Conservation (phyloP, 2,329 filamentous ascomycete species). For the Trichoderma pleuroti region DNA sequence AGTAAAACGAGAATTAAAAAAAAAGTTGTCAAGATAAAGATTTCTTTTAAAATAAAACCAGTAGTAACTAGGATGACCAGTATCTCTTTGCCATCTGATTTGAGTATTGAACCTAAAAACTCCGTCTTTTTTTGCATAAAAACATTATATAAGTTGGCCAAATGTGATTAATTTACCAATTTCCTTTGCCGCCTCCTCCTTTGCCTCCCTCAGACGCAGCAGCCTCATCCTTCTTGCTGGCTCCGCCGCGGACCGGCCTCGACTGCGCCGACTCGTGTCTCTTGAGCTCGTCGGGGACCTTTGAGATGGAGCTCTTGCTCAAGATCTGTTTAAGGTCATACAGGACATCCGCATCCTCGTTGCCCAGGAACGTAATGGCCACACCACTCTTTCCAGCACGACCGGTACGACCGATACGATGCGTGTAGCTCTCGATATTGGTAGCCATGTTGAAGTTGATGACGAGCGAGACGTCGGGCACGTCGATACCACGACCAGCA, state of each 20-base stretch:
- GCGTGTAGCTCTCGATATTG: slow-evolving; percentile 91
- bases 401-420: slow-evolving; percentile 94
- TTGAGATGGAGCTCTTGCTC: slow-evolving; percentile 80
- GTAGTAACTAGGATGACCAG: not conserved
- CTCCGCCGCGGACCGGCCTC: slow-evolving; percentile 53
- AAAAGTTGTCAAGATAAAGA: not conserved
- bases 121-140: slow-evolving; percentile 1
- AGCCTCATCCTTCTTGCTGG: slow-evolving; percentile 31
- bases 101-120: not conserved
- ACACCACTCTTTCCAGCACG: slow-evolving; percentile 96
- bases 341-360: slow-evolving; percentile 84
- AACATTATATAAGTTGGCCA: not conserved
- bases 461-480: slow-evolving; percentile 87
- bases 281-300: slow-evolving; percentile 85
- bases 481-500: slow-evolving; percentile 95
- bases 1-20: not conserved
- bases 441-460: slow-evolving; percentile 99
- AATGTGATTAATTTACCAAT: slow-evolving; percentile 7
- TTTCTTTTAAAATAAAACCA: not conserved
- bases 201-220: slow-evolving; percentile 23
- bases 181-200: slow-evolving; percentile 24
- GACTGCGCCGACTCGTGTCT: slow-evolving; percentile 91
- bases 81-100: not conserved
- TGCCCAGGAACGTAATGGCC: slow-evolving; percentile 90
- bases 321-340: slow-evolving; percentile 97